Percentiles rank a stretch among this genome's conserved stretches.
These are phyloP conservation scores for Solanum etuberosum DNA, from an alignment of 257 asterid genomes.

Conservation along the genomic window DNA sequence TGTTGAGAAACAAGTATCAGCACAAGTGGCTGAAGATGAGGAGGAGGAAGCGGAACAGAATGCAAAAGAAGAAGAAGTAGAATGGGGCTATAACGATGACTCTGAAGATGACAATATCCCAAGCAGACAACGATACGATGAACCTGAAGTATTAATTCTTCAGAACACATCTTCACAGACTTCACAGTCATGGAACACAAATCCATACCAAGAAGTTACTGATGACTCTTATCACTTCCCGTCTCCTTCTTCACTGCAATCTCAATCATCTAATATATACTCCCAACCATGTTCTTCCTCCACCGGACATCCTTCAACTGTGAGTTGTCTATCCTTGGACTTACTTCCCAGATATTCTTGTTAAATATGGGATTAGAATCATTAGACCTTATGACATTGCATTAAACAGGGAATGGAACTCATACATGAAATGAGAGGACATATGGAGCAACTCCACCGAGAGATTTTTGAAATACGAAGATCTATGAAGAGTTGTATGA, in stretches of 20 bases:
- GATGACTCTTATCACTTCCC: slow-evolving; percentile 31
- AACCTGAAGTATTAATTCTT: slow-evolving; percentile 20
- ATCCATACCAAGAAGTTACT: slow-evolving; percentile 19
- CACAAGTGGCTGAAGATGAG: background rate
- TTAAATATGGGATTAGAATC: background rate
- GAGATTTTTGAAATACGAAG: slow-evolving; percentile 63
- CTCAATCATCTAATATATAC: slow-evolving; percentile 23
- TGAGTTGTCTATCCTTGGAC: slow-evolving; percentile 21
- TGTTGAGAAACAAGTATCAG: background rate
- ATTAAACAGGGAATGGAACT: slow-evolving; percentile 65
- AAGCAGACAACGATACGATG: slow-evolving; percentile 20
- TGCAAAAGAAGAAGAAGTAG: background rate
- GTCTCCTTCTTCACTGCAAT: slow-evolving; percentile 34
- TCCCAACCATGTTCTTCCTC: slow-evolving; percentile 22
- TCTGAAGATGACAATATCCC: slow-evolving; percentile 31
- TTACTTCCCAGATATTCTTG: background rate
- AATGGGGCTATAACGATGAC: slow-evolving; percentile 10
- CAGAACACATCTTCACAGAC: slow-evolving; percentile 13
- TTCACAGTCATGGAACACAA: slow-evolving; percentile 28
- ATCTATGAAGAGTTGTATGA: slow-evolving; percentile 55
- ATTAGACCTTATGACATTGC: background rate
- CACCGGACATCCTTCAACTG: slow-evolving; percentile 33
- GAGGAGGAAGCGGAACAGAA: background rate
- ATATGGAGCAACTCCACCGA: slow-evolving; percentile 65
- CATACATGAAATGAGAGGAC: slow-evolving; percentile 62